Percentiles rank a stretch among this genome's conserved stretches.
These are phyloP conservation scores for Heterobasidion annosum DNA, from an alignment of 1,284 basidiomycete genomes.

Conservation along the genomic window DNA sequence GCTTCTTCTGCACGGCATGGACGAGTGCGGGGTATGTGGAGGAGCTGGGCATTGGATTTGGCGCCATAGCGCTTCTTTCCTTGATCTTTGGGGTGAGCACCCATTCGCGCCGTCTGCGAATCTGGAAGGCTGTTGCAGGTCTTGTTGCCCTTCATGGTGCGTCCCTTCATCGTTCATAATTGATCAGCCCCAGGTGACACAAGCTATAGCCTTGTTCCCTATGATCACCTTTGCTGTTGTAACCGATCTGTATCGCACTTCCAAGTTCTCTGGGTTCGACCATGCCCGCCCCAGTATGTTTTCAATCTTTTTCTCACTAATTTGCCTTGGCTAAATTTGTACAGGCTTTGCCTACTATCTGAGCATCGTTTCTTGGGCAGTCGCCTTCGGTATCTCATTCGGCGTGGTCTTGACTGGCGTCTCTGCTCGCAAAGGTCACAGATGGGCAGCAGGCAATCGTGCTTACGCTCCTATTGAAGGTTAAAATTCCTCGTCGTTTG, in stretches of 20 bases:
- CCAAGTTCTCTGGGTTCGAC: constrained; percentile 41
- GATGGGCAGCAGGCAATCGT: constrained; percentile 70
- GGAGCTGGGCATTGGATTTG: constrained; percentile 56
- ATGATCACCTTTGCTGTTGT: constrained; percentile 55
- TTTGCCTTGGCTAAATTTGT: background rate
- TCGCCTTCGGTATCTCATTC: constrained; percentile 38
- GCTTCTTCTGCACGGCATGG: constrained; percentile 58
- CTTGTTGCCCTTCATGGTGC: constrained; percentile 53
- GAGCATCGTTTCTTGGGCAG: constrained; percentile 52
- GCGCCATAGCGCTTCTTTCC: constrained; percentile 43
- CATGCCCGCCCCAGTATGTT: constrained; percentile 50
- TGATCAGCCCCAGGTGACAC: background rate
- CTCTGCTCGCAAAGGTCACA: constrained; percentile 56
- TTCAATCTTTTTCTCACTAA: background rate
- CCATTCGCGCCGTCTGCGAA: constrained; percentile 58
- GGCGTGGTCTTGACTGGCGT: constrained; percentile 56
- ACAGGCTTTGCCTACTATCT: constrained; percentile 50
- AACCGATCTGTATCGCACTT: constrained; percentile 46
- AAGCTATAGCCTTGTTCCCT: constrained; percentile 42
- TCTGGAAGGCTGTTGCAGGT: constrained; percentile 64
- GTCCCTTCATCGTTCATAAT: constrained; percentile 10
- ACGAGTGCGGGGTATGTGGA: constrained; percentile 57
- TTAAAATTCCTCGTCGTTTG: background rate
- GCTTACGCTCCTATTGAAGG: constrained; percentile 46
- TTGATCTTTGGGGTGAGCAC: constrained; percentile 64